Percentiles rank a stretch among this genome's conserved stretches.
phyloP scores from a whole-genome alignment of 1,139 yeast genomes.

The Diutina pseudorugosa region DNA sequence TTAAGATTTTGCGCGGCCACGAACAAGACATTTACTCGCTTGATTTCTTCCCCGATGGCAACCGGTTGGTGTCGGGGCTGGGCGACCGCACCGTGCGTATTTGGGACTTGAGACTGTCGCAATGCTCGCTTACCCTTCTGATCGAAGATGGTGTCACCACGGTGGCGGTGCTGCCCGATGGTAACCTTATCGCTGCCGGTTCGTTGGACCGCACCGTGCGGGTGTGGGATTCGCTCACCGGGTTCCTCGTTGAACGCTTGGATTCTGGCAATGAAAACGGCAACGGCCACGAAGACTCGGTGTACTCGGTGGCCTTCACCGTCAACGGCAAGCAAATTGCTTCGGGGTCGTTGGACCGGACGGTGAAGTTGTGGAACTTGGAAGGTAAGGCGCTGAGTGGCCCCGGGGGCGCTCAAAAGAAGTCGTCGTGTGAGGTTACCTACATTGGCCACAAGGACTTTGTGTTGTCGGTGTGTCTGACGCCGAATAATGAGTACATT shows the following conservation, averaged over 20 bases:
- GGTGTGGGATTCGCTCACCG: constrained; percentile 95
- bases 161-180: constrained; percentile 94
- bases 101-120: constrained; percentile 92
- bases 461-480: constrained; percentile 86
- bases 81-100: constrained; percentile 95
- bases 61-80: constrained; percentile 87
- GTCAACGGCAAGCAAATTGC: constrained; percentile 89
- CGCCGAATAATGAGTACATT: constrained; percentile 87
- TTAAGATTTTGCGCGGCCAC: constrained; percentile 84
- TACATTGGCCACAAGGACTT: constrained; percentile 95
- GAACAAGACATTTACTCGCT: constrained; percentile 96
- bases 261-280: constrained; percentile 82
- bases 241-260: constrained; percentile 82
- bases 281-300: constrained; percentile 94
- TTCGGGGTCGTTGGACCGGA: constrained; percentile 89
- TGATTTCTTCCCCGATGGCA: constrained; percentile 93
- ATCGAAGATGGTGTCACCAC: constrained; percentile 98
- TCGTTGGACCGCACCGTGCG: constrained; percentile 91
- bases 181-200: constrained; percentile 91
- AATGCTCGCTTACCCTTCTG: constrained; percentile 77
- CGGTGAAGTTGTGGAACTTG: constrained; percentile 92
- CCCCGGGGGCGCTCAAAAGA: constrained; percentile 29
- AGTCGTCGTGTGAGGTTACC: constrained; percentile 76
- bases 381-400: constrained; percentile 42
- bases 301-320: constrained; percentile 88